Evolutionary conservation across 1,284 basidiomycete species (phyloP).

Genomic region (Kalmanozyma brasiliensis): DNA sequence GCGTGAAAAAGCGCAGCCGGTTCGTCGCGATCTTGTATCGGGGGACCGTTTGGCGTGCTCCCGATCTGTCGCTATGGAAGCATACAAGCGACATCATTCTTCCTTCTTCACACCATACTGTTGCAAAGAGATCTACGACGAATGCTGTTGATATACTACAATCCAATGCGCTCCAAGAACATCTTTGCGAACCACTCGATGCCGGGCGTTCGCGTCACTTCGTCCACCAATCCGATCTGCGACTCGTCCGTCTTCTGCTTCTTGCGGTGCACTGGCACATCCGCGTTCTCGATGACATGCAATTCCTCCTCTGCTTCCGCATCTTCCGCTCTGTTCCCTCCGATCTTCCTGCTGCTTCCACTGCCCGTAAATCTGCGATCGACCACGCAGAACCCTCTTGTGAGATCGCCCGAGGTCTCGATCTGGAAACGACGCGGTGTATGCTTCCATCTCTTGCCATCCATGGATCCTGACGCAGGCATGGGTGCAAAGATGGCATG

Average conservation of each 20-base stretch:
- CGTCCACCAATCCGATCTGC: conserved; percentile 37
- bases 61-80: no score
- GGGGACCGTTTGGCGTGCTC: no score
- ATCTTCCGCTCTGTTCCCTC: conserved; percentile 39
- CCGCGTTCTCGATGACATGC: conserved; percentile 31
- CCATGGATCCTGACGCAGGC: conserved; percentile 3
- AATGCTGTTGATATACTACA: not conserved
- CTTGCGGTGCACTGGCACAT: conserved; percentile 16
- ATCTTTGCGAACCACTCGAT: conserved; percentile 51
- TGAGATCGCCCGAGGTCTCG: conserved; percentile 58
- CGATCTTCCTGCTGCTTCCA: conserved; percentile 42
- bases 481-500: conserved; percentile 56
- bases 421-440: conserved; percentile 49
- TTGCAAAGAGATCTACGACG: no score
- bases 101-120: not conserved
- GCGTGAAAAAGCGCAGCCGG: conserved; percentile 16
- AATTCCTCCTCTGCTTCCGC: conserved; percentile 12
- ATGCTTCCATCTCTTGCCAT: conserved; percentile 40
- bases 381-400: conserved; percentile 61
- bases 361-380: conserved; percentile 46
- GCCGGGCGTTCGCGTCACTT: conserved; percentile 55
- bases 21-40: not conserved
- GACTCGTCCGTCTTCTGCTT: conserved; percentile 7
- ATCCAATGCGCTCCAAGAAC: conserved; percentile 47
- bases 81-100: not conserved